Evolutionary conservation across 2,329 filamentous ascomycete genomes (phyloP), one percentile per base, ranked within the genome.

Genomic region (Nothophoma quercina): DNA sequence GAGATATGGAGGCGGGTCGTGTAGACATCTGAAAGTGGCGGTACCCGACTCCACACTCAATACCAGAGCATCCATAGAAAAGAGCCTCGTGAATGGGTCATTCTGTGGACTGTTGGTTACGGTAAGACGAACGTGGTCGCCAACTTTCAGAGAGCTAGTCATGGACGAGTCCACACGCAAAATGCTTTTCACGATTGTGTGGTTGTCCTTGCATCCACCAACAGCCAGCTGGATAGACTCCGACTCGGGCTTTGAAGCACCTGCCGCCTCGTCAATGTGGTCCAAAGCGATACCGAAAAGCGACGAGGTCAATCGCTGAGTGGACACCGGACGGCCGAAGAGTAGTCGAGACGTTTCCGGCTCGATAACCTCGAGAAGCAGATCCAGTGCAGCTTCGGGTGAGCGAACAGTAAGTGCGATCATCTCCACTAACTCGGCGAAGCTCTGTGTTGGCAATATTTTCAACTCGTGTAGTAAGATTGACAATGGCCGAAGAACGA

Each of bases 51-150:
- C 59, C 4, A 69, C 63, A 21, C 62, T 63, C 2, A 66, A 45
- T 0, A 79, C 75, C 0, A 79, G 33, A 0, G 72, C 77, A 53
- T 78, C 76, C 44, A 79, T 73, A 0, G 69, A 72, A 50, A 69
- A 71, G 0, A 55, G 63, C 3, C 51, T 66, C 2, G 57, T 58
- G 1, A 68, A 18, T 3, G 64, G 59, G 15, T 57, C 53, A 57
- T 77, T 78, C 7, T 56, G 48, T 6, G 75, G 75, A 5, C 61
- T 47, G 15, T 58, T 68, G 4, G 72, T 69, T 9, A 67, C 65
- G 13, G 64, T 69, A 10, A 79, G 62, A 15, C 68, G 66, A 25
- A 77, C 70, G 50, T 78, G 64, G 36, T 65, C 64, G 1, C 61
- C 64, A 43, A 53, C 41, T 28, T 56, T 62, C 26, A 66, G 62